Conservation (phyloP, 495 filamentous ascomycete species). For the Usnea hakonensis region DNA sequence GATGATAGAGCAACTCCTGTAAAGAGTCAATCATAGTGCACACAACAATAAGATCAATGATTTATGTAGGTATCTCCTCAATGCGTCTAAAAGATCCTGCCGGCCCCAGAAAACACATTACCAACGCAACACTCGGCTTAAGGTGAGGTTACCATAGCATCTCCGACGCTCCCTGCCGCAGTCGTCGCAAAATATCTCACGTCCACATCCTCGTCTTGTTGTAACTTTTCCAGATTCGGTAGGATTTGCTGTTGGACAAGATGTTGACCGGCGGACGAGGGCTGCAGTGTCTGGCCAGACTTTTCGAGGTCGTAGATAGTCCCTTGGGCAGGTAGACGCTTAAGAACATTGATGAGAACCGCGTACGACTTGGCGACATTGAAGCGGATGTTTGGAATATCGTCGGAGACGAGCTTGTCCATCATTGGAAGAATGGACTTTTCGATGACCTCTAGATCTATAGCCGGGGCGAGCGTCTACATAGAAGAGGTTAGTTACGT, state of each 20-base stretch:
- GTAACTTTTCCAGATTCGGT: conserved; percentile 86
- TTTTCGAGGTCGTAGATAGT: conserved; percentile 81
- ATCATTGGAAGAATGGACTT: conserved; percentile 92
- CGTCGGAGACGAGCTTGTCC: conserved; percentile 82
- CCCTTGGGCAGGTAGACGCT: conserved; percentile 78
- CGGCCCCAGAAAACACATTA: background rate
- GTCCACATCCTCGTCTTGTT: conserved; percentile 94
- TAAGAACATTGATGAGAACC: conserved; percentile 78
- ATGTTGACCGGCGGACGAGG: conserved; percentile 67
- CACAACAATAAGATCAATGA: conserved; percentile 12
- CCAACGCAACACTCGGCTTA: conserved; percentile 1
- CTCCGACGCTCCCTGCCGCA: conserved; percentile 41
- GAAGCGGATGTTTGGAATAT: conserved; percentile 98
- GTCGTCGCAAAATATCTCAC: conserved; percentile 89
- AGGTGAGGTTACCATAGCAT: conserved; percentile 32
- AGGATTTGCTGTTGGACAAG: conserved; percentile 82
- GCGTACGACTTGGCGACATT: conserved; percentile 97
- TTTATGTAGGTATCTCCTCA: conserved; percentile 30
- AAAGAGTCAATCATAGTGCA: background rate
- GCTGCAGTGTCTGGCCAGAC: conserved; percentile 50
- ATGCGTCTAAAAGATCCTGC: conserved; percentile 15
- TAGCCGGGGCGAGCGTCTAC: conserved; percentile 87
- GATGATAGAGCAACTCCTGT: background rate
- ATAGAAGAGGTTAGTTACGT: conserved; percentile 28
- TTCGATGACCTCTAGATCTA: conserved; percentile 84